A percentile compares a stretch with the other conserved stretches of the same genome.
Evolutionary conservation across 208 protist species (phyloP).

Genomic region (Wallacemonas sp.): DNA sequence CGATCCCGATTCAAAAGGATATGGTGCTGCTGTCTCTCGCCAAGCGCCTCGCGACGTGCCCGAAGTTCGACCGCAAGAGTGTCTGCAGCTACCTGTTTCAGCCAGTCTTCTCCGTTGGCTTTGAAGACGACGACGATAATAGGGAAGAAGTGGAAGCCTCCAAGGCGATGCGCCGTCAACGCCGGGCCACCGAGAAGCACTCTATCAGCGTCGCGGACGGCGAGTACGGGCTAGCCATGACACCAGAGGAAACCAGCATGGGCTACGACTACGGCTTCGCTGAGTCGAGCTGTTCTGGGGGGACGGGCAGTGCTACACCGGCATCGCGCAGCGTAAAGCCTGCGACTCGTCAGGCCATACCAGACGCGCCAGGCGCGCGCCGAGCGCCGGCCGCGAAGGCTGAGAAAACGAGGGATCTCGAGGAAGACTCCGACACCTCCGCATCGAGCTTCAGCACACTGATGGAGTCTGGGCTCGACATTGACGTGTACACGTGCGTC

Average conservation of each 20-base stretch:
- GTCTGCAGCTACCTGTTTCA: conserved; percentile 43
- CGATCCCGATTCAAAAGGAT: conserved; percentile 35
- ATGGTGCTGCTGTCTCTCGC: conserved; percentile 36
- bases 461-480: conserved; percentile 29
- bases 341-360: too few species aligned
- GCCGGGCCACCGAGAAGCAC: conserved; percentile 1
- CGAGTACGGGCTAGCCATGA: neutral
- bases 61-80: conserved; percentile 14
- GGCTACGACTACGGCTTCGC: conserved; percentile 8
- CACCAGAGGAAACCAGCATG: neutral
- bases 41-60: conserved; percentile 7
- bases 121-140: conserved; percentile 1
- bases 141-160: conserved; percentile 5
- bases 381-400: too few species aligned
- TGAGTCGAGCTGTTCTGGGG: too few species aligned
- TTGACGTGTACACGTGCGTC: conserved; percentile 60
- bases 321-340: too few species aligned
- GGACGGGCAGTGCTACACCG: too few species aligned
- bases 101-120: conserved; percentile 22
- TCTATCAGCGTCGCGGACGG: too few species aligned
- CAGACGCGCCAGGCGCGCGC: too few species aligned
- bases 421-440: neutral
- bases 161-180: conserved; percentile 1
- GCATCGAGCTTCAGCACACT: conserved; percentile 26
- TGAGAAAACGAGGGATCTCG: too few species aligned